Base-by-base conservation (phyloP, 2,329 filamentous ascomycete species). In the Pestalotiopsis fici region DNA sequence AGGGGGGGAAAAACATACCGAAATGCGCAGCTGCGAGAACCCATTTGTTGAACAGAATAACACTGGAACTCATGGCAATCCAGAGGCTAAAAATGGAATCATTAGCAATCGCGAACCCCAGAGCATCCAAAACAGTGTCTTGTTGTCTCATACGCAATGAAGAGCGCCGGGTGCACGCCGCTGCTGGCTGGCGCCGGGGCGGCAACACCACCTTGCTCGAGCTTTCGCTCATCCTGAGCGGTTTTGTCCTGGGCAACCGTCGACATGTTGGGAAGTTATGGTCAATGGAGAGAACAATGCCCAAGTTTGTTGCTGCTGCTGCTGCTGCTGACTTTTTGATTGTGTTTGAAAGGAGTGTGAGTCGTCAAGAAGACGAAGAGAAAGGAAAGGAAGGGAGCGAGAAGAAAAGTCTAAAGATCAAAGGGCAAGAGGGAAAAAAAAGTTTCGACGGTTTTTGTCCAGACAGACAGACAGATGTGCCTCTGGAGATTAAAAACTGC, bases 11-110 rank as follows among this genome's bases (percentile, higher is more conserved):
- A 23, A 11, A 59, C 91, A 85, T 84, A 93, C 91, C 86, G 80
- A 95, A 95, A 68, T 91, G 86, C 75, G 88, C 87, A 68, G 87
- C 90, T 77, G 93, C 89, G 68, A 97, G 86, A 65, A 97, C 90
- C 88, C 92, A 95, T 84, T 97, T 97, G 87, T 97, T 97, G 87
- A 97, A 97, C 70, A 97, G 83, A 78, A 97, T 97, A 71, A 95
- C 94, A 75, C 88, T 86, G 71, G 93, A 95, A 75, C 93, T 95
- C 77, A 97, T 87, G 72, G 93, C 86, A 74, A 97, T 97, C 94
- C 94, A 97, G 74, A 90, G 87, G 65, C 86, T 87, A 67, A n/a
- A 37, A n/a, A n/a, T 28, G 3, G n/a, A 66, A 9, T 56, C 27
- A 55, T 61, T 18, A 66, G 55, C 65, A 67, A 43, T 50, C 23